Base-by-base conservation (phyloP, 2,329 filamentous ascomycete genomes). In the Stemphylium beticola region DNA sequence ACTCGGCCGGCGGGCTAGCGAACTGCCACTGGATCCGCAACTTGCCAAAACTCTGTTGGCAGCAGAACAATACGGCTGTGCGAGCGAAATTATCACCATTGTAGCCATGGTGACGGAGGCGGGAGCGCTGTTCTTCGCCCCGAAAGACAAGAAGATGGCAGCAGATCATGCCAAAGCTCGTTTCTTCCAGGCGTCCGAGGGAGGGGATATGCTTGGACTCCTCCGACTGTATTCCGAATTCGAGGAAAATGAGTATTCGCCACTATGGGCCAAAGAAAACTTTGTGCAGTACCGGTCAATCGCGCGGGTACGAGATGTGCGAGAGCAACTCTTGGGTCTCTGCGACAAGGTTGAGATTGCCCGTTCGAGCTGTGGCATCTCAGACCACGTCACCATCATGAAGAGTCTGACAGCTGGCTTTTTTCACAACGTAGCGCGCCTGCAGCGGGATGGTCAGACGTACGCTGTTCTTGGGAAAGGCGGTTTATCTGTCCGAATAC, bases 181-280 rank as follows among this genome's bases (percentile, higher is more conserved):
- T 1, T 98, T 98, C 77, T 96, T 92, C 0, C 82, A 93, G 72
- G 91, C 17, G 9, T 20, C 92, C 66, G 92, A 96, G 57, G 93
- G 93, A 32, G 95, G 95, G 37, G 95, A 99, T 72, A 91, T 96
- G 67, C 74, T 95, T 4, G 92, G 91, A 0, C 84, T 96, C 1
- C 85, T 98, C 42, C 96, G 96, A 69, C 89, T 99, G 65, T 99
- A 89, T 87, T 93, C 95, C 67, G 91, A 96, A 74, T 99, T 92
- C 90, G 91, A 93, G 1, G 93, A 98, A 71, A 88, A 86, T 43
- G 93, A 96, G 75, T 99, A 92, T 77, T 91, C 86, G 45, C 87
- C 86, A 48, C 86, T 96, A 40, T 99, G 93, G 93, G 82, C 91
- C 0, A 87, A 88, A 43, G 93, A 98, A 77, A 97, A 98, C 74